Evolutionary conservation across 495 filamentous ascomycete species (phyloP), one percentile per base, ranked within the genome.

Genomic region (Rhizodiscina lignyota): DNA sequence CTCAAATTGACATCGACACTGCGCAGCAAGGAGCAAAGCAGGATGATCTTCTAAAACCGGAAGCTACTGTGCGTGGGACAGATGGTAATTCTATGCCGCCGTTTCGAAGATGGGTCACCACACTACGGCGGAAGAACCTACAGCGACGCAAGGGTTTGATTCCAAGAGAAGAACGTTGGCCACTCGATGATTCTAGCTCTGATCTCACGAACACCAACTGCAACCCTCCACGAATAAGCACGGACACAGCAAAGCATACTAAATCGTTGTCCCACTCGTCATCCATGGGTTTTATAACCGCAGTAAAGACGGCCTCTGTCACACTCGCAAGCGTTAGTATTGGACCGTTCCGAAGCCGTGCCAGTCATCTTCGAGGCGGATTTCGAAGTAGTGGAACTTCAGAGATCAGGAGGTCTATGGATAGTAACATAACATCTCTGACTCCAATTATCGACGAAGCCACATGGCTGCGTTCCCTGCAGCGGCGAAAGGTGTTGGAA

Each of bases 401-500:
- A 5, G 70, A 70, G 2, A 45, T 55, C 30, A 64, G 81, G 18
- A 53, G 50, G 18, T 87, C 83, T 0, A 67, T 74, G 31, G 83
- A 89, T 26, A 83, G 77, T 42, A 56, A 58, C 28, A 66, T 64
- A 37, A 55, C 61, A 15, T 61, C 66, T 5, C 52, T 66, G 24
- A 69, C 60, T 28, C 48, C 60, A 33, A 48, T 61, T n/a, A 53
- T 74, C 21, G 84, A 94, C 45, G 68, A 78, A 37, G 75, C 62
- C n/a, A 76, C 78, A 18, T 68, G 68, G 29, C 67, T 69, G 35
- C 66, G 89, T 17, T 66, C 83, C 10, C 47, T 77, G 27, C 77
- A 84, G 44, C 68, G 89, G 34, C 74, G 81, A 6, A 70, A 71
- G 37, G 73, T 86, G 15, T 51, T 96, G 27, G 79, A 83, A 43